Evolutionary conservation across 805 yeast species (phyloP), one percentile per base, ranked within the genome.

Genomic region (Ogataea trehalophila): DNA sequence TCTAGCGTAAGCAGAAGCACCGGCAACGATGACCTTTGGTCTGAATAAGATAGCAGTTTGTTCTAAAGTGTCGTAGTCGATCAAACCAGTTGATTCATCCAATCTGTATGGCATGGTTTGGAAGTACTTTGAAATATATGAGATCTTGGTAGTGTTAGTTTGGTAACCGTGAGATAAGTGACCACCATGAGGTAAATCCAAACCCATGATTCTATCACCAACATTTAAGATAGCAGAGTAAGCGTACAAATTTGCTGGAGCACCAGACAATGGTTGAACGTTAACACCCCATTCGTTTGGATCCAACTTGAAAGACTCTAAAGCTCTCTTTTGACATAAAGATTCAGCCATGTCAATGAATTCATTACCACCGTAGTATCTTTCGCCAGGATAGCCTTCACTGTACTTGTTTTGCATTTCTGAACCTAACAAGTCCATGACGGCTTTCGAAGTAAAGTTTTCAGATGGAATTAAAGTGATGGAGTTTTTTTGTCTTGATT

Each of bases 91-190:
- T 60, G 79, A 82, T 65, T 84, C 85, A 65, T 94, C 79, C 50
- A 94, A 91, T 71, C 97, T 83, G 79, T 94, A 94, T 44, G 99
- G 99, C 96, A 94, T 90, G 52, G 98, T 92, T 76, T 91, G 96
- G 69, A 94, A 94, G 70, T 94, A 94, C 56, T 94, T 92, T 43
- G 98, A 90, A 48, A 94, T 92, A 51, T 90, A 95, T 54, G 97
- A 88, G 67, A 94, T 94, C 76, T 91, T 91, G 71, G 92, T 81
- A 59, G 89, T 74, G 61, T 85, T 90, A 48, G 98, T 92, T 71
- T 94, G 98, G 75, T 94, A 94, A 59, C 99, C 99, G 72, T 94
- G 99, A 47, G 97, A 89, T 70, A 94, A 79, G 70, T 94, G 99
- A 62, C 99, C 99, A 63, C 99, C 99, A 64, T 94, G 98, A 59